Evolutionary conservation across 345 rosid genomes (phyloP), one percentile per base, ranked within the genome.

Genomic region (Isatis tinctoria): DNA sequence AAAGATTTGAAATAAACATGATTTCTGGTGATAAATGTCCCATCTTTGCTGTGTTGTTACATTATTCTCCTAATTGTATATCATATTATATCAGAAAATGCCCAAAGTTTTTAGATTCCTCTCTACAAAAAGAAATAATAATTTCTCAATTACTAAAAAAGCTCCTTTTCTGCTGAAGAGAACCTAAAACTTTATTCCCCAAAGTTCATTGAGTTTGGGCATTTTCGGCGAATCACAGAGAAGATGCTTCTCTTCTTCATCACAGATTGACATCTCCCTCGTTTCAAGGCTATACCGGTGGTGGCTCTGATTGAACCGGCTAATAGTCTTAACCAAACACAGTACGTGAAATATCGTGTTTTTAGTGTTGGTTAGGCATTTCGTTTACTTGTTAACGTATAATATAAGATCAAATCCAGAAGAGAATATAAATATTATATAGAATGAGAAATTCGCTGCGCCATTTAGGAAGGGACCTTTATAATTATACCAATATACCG

Each of bases 121-220:
- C 36, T 41, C 20, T 69, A 53, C 6, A 2, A 35, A 40, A 52
- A 39, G 13, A 43, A 60, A n/a, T n/a, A 1, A 22, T 22, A 75
- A 39, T 13, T 68, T 53, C 60, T 57, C 64, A 41, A 27, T 49
- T 48, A 61, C 64, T 49, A 43, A 69, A 53, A 67, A 44, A 69
- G 59, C 65, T 62, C 27, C 18, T 69, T 75, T 69, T 62, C 12
- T 32, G 35, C 12, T 35, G 59, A 69, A 53, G 74, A 69, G 70
- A 76, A 76, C 74, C 37, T 53, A 69, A 43, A 76, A 10, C 74
- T 69, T 43, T 76, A 76, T 69, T 75, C 62, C 74, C 48, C 64
- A 43, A 61, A 68, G 74, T 33, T 22, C 70, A 68, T 56, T 47
- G 58, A 61, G 74, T 24, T 75, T 69, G 33, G 39, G 74, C 64